Base-by-base conservation (phyloP, 306 rosid species). In the Neltuma alba region DNA sequence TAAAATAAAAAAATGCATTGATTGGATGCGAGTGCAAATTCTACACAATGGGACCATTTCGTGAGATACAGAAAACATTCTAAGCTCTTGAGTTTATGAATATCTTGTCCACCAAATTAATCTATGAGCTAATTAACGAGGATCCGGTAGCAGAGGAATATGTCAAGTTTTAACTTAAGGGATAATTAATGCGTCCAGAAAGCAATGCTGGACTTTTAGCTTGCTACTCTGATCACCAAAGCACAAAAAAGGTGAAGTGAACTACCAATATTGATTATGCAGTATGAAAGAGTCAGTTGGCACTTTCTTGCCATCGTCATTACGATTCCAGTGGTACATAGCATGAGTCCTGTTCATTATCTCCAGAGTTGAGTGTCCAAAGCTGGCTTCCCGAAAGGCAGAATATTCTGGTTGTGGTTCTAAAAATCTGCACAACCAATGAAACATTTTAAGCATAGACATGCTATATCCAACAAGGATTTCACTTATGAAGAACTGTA, bases 361-460 rank as follows among this genome's bases (percentile, higher is more conserved):
- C 83, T 96, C 98, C 86, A 96, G 54, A 10, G 96, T 96, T 4
- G 97, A 93, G 85, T 96, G 99, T 37, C 99, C 99, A 80, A 88
- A 96, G 87, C 97, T 93, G 11, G 98, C 96, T 90, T 96, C 99
- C 55, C 97, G 85, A 82, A 91, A 96, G 0, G 99, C 98, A 58
- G 98, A 96, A 82, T 93, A 96, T 25, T 91, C 90, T 61, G 99
- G 99, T 77, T 96, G 99, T 66, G 98, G 98, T 78, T 96, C 89
- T 73, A 2, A 79, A 85, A 96, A 96, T 84, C 98, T 96, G 66
- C 80, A 78, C 16, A 1, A 69, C 81, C 83, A 83, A 74, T 34
- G 55, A 48, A 68, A 70, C 20, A 28, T 50, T 50, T 25, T 34
- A 54, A 40, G 74, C 20, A 55, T 45, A 14, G 40, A 23, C 30